Conservation (phyloP, 345 rosid genomes). For the Cardamine resedifolia region DNA sequence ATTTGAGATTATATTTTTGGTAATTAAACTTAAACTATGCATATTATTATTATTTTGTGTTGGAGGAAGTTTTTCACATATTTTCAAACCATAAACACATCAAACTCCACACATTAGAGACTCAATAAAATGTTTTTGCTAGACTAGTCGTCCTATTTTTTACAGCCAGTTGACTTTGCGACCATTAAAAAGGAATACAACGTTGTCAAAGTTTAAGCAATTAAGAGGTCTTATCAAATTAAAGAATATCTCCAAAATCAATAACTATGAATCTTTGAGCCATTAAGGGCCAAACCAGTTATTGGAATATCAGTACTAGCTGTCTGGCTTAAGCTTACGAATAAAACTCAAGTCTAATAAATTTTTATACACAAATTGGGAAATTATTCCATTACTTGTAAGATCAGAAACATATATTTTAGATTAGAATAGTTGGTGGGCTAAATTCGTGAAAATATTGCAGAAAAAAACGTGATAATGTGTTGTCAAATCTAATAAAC, state of each 20-base stretch:
- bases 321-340: not conserved
- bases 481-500: not conserved
- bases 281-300: not conserved
- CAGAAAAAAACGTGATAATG: not conserved
- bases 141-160: not conserved
- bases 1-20: too few relatives aligned
- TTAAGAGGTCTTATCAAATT: not conserved
- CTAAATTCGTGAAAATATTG: not conserved
- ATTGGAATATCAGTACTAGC: not conserved
- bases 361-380: not conserved
- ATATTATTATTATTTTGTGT: too few relatives aligned
- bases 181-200: not conserved
- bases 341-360: not conserved
- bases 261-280: not conserved
- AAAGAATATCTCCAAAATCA: not conserved
- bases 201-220: not conserved
- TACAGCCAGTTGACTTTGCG: not conserved
- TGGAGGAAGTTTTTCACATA: too few relatives aligned
- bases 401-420: not conserved
- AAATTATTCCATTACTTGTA: not conserved
- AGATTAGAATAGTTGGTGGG: not conserved
- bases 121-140: not conserved
- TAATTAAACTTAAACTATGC: too few relatives aligned
- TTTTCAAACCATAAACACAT: too few relatives aligned
- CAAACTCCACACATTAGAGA: too few relatives aligned